Evolutionary conservation across 2,329 filamentous ascomycete species (phyloP).

Genomic region (Calonectria hongkongensis): DNA sequence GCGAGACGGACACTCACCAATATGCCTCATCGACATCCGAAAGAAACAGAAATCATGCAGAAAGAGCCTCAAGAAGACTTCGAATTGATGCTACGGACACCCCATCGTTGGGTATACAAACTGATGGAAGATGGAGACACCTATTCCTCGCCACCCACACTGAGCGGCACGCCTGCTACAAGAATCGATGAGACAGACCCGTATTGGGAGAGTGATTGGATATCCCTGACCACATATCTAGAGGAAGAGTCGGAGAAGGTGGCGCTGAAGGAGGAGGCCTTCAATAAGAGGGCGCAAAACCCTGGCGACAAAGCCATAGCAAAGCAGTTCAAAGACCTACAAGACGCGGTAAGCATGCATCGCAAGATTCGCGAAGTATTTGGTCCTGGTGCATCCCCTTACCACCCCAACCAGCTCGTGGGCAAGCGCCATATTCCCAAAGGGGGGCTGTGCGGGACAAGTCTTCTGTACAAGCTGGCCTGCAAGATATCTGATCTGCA

Average conservation of each 20-base stretch:
- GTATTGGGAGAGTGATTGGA: slow-evolving; percentile 11
- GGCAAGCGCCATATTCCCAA: slow-evolving; percentile 57
- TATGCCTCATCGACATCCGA: background rate
- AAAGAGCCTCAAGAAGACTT: background rate
- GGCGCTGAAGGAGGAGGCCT: background rate
- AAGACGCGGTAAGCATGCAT: slow-evolving; percentile 59
- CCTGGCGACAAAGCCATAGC: background rate
- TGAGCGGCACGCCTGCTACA: background rate
- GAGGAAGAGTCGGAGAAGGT: background rate
- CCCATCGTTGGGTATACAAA: background rate
- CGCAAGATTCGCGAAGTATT: slow-evolving; percentile 61
- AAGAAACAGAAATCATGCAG: background rate
- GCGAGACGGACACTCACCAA: background rate
- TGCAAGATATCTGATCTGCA: slow-evolving; percentile 58
- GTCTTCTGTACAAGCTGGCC: slow-evolving; percentile 60
- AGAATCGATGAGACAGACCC: background rate
- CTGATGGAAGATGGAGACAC: background rate
- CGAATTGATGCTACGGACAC: background rate
- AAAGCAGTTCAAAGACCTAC: background rate
- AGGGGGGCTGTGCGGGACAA: slow-evolving; percentile 58
- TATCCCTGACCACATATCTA: background rate
- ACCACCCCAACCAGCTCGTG: slow-evolving; percentile 63
- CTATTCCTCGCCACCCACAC: background rate
- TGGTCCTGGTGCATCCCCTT: slow-evolving; percentile 45
- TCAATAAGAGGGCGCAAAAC: background rate